phyloP scores from a whole-genome alignment of 257 asterid species.

The Plantago ovata region DNA sequence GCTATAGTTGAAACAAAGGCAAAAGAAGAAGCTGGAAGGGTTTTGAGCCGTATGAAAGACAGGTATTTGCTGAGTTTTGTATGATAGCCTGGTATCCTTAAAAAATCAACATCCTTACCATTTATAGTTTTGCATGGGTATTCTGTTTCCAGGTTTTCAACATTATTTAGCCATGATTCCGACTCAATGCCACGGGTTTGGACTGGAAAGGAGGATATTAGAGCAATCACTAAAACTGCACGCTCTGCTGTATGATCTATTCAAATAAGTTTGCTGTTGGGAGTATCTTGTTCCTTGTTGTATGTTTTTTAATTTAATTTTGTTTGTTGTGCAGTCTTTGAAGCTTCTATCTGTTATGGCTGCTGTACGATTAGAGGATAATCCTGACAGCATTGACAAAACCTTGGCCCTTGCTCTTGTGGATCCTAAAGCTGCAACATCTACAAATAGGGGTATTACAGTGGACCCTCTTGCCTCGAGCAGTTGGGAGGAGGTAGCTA shows the following conservation, averaged over 20 bases:
- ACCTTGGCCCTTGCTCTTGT: conserved; percentile 65
- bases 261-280: conserved; percentile 16
- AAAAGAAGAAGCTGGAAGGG: conserved; percentile 93
- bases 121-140: conserved; percentile 15
- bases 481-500: conserved; percentile 79
- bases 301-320: conserved; percentile 4
- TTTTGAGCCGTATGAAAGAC: conserved; percentile 91
- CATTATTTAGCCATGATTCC: conserved; percentile 61
- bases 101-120: conserved; percentile 11
- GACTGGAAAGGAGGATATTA: conserved; percentile 84
- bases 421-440: conserved; percentile 52
- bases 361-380: conserved; percentile 75
- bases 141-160: conserved; percentile 47
- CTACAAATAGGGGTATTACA: conserved; percentile 50
- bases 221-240: conserved; percentile 72
- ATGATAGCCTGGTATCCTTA: conserved; percentile 16
- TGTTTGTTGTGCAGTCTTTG: conserved; percentile 50
- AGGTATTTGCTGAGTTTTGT: conserved; percentile 36
- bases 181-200: conserved; percentile 89
- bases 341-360: conserved; percentile 82
- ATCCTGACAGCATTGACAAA: conserved; percentile 60
- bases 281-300: conserved; percentile 8
- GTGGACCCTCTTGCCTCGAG: conserved; percentile 84
- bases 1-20: conserved; percentile 87
- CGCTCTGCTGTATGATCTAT: conserved; percentile 59